phyloP scores from a whole-genome alignment of 768 basidiomycete species.

The Tubosaeta brunneosetosa region DNA sequence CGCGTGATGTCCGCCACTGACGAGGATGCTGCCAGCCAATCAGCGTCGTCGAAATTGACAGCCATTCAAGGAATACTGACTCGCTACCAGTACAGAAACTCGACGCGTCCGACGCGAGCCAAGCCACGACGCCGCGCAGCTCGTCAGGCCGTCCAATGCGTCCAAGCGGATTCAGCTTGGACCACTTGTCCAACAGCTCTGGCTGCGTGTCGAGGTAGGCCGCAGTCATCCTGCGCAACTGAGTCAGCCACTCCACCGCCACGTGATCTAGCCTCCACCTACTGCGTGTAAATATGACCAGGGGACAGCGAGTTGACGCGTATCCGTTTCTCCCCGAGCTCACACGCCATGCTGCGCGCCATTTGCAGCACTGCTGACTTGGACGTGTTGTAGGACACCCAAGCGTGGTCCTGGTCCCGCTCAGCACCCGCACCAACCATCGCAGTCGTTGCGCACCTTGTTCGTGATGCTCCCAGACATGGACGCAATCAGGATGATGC shows the following conservation, averaged over 20 bases:
- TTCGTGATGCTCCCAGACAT: conserved; percentile 71
- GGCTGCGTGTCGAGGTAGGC: conserved; percentile 64
- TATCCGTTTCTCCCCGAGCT: conserved; percentile 61
- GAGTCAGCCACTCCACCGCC: conserved; percentile 5
- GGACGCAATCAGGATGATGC: conserved; percentile 56
- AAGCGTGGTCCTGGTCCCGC: conserved; percentile 55
- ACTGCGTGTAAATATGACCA: conserved; percentile 72
- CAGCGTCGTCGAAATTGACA: neutral
- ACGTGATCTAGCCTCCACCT: conserved; percentile 22
- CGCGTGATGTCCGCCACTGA: conserved; percentile 30
- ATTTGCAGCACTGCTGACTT: conserved; percentile 78
- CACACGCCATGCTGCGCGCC: conserved; percentile 79
- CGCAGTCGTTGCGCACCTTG: conserved; percentile 37
- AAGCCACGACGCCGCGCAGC: conserved; percentile 62
- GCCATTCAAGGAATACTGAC: conserved; percentile 37
- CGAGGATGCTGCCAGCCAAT: conserved; percentile 20
- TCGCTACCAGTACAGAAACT: conserved; percentile 82
- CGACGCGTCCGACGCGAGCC: conserved; percentile 73
- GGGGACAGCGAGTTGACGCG: conserved; percentile 75
- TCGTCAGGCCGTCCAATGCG: conserved; percentile 71
- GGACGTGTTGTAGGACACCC: conserved; percentile 73
- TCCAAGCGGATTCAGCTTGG: conserved; percentile 61
- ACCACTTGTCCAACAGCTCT: conserved; percentile 62
- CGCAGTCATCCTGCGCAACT: conserved; percentile 59
- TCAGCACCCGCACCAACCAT: neutral